Percentiles rank a stretch among this genome's conserved stretches.
Conservation (phyloP, 495 filamentous ascomycete species). For the Lentithecium fluviatile region DNA sequence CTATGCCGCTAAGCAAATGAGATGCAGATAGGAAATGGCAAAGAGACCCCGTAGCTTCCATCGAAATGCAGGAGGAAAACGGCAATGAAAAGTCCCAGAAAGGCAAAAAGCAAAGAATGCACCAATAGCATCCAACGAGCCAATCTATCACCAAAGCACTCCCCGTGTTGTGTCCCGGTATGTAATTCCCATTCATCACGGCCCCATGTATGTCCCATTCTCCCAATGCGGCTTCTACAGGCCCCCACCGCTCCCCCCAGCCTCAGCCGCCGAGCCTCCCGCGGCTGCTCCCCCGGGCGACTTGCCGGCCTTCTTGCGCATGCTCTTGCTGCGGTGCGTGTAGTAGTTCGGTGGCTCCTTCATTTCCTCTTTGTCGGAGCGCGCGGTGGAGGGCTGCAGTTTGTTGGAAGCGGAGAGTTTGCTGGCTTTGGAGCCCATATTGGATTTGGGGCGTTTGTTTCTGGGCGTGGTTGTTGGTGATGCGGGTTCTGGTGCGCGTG, state of each 20-base stretch:
- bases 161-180: no score
- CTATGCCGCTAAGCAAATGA: no score
- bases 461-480: not conserved
- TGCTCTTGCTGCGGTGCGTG: constrained; percentile 16
- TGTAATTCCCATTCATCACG: no score
- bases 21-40: no score
- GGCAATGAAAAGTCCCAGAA: no score
- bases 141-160: not conserved
- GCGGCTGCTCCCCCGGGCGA: not conserved
- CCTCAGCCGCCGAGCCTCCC: not conserved
- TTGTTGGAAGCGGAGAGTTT: constrained; percentile 11
- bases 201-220: not conserved
- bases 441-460: not conserved
- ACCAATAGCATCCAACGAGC: not conserved
- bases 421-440: constrained; percentile 13
- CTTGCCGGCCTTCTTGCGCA: constrained; percentile 20
- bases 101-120: not conserved
- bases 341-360: constrained; percentile 28
- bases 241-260: not conserved
- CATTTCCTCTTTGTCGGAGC: constrained; percentile 20
- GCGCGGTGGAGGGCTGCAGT: constrained; percentile 10
- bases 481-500: not conserved
- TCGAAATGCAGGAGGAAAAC: no score
- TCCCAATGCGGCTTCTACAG: not conserved
- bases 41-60: no score